Base-by-base conservation (phyloP, 345 rosid species). In the Populus ilicifolia region DNA sequence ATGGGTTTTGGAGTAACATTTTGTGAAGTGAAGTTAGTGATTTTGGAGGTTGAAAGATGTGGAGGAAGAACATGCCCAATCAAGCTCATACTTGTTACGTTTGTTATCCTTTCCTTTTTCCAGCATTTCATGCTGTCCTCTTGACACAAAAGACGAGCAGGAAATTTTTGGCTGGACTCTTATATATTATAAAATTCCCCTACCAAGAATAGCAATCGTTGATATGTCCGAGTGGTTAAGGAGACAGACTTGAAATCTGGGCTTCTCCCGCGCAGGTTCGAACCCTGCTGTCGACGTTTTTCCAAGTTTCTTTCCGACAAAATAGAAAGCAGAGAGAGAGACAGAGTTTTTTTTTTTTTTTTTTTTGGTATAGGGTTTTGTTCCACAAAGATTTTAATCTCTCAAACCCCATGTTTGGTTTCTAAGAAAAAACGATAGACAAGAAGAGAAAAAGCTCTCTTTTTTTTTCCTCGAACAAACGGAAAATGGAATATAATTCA, bases 171-270 rank as follows among this genome's bases (percentile, higher is more conserved):
- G 12, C 2, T 9, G 3, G 12, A 0, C 0, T 33, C 36, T 4
- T 41, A 10, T 41, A 41, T 41, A 0, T 0, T 41, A 0, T 10
- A 10, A 10, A 1, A 41, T 14, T 46, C 5, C 18, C 50, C 18
- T 1, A 13, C 13, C 18, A 0, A 0, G 0, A 21, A 1, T 5
- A 8, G 0, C 3, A 10, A n/a, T 12, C 64, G 89, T 82, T 78
- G 78, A 78, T 85, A 90, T 92, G 96, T 91, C 97, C 96, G 97
- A 92, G 97, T 92, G 98, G 96, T 92, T 89, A 93, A 96, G 98
- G 96, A 92, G 96, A 91, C 90, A 90, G 96, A 96, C 92, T 92
- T 94, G 97, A 93, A 93, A 90, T 93, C 98, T 90, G 95, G 99
- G 97, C 94, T 83, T 6, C 87, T 93, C 97, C 96, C 88, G 98